Evolutionary conservation across 1,139 yeast genomes (phyloP), one percentile per base, ranked within the genome.

Genomic region (Yamadazyma epiphylla): DNA sequence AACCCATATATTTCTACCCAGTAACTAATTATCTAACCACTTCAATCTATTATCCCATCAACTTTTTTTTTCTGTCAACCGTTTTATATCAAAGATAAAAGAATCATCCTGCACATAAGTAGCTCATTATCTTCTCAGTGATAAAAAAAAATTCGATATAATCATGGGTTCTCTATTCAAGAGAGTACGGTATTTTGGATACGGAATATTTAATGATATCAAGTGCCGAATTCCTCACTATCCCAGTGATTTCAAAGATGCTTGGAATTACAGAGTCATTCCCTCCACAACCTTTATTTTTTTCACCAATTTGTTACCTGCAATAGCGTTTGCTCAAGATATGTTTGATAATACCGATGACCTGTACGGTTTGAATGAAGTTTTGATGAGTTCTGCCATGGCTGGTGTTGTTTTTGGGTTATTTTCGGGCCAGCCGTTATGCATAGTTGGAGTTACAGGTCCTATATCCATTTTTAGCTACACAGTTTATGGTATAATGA

Each of bases 391-490:
- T 14, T 77, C 89, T 20, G 96, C 96, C 0, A 57, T 91, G 47
- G 97, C 87, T 0, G 97, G 97, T 0, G 74, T 89, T 5, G 79
- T 83, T 3, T 91, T 91, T 64, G 96, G 97, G 0, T 48, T 84
- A 5, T 64, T 89, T 35, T 70, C 84, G 0, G 97, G 97, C 0
- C 96, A 89, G 45, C 97, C 98, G 0, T 58, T 91, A 22, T 86
- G 95, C 48, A 85, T 91, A 20, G 97, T 91, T n/a, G 98, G 98
- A 3, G 97, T 91, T 4, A 91, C 98, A 0, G 95, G 97, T 31
- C 97, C 97, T 0, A 80, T 91, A 10, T 66, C 95, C 2, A 88
- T 91, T 35, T 89, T 91, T 67, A 85, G 87, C 51, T 87, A 87
- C 47, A 89, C 97, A 0, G 91, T 91, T 1, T 91, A 84, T 53